Conservation (phyloP, 305 asterid genomes). For the Fraxinus xanthoxyloides region DNA sequence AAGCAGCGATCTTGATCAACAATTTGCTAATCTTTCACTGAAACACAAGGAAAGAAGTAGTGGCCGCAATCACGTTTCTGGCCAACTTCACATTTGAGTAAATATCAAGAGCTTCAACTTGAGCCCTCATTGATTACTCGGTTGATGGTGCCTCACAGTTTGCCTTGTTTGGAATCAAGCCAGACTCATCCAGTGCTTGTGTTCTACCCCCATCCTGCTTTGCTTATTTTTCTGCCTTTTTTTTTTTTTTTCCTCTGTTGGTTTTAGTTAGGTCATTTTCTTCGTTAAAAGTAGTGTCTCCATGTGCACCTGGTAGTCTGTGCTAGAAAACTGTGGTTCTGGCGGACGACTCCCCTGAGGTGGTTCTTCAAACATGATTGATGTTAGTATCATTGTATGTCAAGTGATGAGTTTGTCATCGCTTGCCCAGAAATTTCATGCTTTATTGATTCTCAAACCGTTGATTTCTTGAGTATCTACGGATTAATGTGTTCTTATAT, state of each 20-base stretch:
- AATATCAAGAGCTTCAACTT: constrained; percentile 8
- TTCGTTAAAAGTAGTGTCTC: constrained; percentile 15
- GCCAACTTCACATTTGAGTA: constrained; percentile 40
- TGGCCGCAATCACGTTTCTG: constrained; percentile 30
- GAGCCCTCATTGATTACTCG: constrained; percentile 23
- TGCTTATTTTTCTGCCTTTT: not conserved
- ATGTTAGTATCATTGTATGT: constrained; percentile 23
- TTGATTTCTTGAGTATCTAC: constrained; percentile 6
- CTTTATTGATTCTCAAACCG: not conserved
- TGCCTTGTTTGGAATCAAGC: constrained; percentile 15
- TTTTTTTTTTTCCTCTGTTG: not conserved
- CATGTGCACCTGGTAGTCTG: constrained; percentile 58
- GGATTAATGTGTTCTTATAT: not conserved
- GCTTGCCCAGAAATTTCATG: constrained; percentile 4
- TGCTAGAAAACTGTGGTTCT: constrained; percentile 24
- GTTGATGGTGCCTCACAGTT: constrained; percentile 19
- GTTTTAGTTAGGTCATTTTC: constrained; percentile 21
- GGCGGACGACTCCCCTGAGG: constrained; percentile 64
- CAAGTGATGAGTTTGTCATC: constrained; percentile 22
- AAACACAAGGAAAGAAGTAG: constrained; percentile 45
- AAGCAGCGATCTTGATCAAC: constrained; percentile 61
- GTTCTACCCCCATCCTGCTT: not conserved
- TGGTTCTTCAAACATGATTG: constrained; percentile 39
- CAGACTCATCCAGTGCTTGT: constrained; percentile 15
- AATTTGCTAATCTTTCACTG: constrained; percentile 53